These are phyloP conservation scores for Leccinum truebloodii DNA, from an alignment of 768 basidiomycete genomes.

Conservation along the genomic window DNA sequence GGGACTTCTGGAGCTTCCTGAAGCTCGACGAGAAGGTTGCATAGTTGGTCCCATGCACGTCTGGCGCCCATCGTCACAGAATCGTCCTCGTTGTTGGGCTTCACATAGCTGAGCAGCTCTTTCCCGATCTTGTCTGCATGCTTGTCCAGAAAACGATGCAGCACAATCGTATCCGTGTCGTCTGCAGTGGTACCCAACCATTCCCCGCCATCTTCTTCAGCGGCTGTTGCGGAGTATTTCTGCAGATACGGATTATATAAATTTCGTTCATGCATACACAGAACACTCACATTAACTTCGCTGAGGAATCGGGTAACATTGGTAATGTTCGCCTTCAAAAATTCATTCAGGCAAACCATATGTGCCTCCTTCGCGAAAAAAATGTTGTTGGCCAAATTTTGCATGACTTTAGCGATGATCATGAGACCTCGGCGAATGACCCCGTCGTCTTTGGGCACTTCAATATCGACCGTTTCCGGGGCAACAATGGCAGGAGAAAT, in stretches of 20 bases:
- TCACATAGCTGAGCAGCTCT: slow-evolving; percentile 74
- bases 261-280: not conserved
- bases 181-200: slow-evolving; percentile 79
- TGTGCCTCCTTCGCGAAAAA: slow-evolving; percentile 90
- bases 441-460: slow-evolving; percentile 62
- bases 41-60: slow-evolving; percentile 82
- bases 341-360: slow-evolving; percentile 79
- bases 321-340: slow-evolving; percentile 67
- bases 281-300: slow-evolving; percentile 60
- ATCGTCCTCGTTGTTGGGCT: slow-evolving; percentile 56
- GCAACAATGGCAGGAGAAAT: slow-evolving; percentile 89
- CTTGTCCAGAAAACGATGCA: slow-evolving; percentile 83
- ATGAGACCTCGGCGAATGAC: slow-evolving; percentile 77
- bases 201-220: slow-evolving; percentile 65
- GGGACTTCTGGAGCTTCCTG: slow-evolving; percentile 70
- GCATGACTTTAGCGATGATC: slow-evolving; percentile 88
- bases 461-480: slow-evolving; percentile 83
- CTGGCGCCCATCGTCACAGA: slow-evolving; percentile 62
- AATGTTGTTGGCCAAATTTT: slow-evolving; percentile 92
- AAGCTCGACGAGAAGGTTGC: slow-evolving; percentile 77
- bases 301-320: slow-evolving; percentile 77
- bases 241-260: slow-evolving; percentile 16
- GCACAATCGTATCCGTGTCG: slow-evolving; percentile 79
- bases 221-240: slow-evolving; percentile 45
- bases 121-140: slow-evolving; percentile 88